Base-by-base conservation (phyloP, 2,329 filamentous ascomycete genomes). In the Pseudogymnoascus sp. region DNA sequence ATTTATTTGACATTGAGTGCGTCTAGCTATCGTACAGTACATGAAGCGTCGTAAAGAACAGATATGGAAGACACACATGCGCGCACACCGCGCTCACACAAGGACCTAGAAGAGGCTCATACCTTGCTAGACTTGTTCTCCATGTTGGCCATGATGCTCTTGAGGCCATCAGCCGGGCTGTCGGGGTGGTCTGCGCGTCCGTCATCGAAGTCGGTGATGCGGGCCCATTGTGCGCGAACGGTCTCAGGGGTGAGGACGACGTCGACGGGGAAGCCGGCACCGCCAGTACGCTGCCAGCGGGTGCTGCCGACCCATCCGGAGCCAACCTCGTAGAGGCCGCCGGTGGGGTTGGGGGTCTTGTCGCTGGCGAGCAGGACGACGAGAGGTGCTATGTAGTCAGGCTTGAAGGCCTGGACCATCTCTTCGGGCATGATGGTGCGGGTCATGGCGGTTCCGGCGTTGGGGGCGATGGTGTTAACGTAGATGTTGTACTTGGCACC, bases 321-420 rank as follows among this genome's bases (percentile, higher is more conserved):
- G 71, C 95, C 95, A 70, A 93, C 91, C 80, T 99, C 95, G 78
- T 92, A 99, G 59, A 99, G 84, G 61, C 88, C 89, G 68, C 93
- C 93, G 64, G 92, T 97, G 67, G 89, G 85, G 72, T 89, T 84
- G 28, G 95, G 93, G 61, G 92, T 87, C 78, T 91, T 90, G 79
- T 99, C 95, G 75, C 87, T 91, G 76, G 77, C 82, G 64, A 99
- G 89, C 46, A 93, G 86, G 62, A 93, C 86, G 61, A 99, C 93
- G 38, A 98, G 80, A 65, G 95, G 95, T 61, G 95, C 95, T 76
- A 99, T 93, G 78, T 96, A 98, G 74, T 98, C 93, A 65, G 95
- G 95, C 87, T 98, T 99, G 84, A 99, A 96, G 53, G 95, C 93
- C 81, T 98, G 93, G 16, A 99, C 93, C 80, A 98, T 87, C 81